Conservation (phyloP, 2,329 filamentous ascomycete species). For the Paraphaeosphaeria minitans region DNA sequence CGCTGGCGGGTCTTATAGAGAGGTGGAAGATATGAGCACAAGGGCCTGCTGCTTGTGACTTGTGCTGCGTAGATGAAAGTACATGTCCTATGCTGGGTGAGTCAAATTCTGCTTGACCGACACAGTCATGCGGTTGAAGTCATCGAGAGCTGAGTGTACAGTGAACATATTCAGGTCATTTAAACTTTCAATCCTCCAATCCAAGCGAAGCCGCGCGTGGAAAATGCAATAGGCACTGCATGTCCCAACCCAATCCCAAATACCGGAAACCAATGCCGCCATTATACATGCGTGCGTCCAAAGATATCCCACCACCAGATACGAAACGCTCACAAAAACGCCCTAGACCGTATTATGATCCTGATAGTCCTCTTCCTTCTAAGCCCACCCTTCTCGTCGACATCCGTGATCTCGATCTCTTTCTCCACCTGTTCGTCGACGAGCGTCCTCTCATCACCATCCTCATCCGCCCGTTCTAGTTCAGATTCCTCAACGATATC, state of each 20-base stretch:
- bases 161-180: not conserved
- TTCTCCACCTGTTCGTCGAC: conserved; percentile 19
- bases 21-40: not conserved
- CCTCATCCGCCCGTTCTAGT: conserved; percentile 15
- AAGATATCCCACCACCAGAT: not conserved
- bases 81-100: not conserved
- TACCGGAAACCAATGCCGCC: not conserved
- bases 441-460: conserved; percentile 13
- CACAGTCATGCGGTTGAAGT: not conserved
- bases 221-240: not conserved
- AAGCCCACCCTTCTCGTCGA: conserved; percentile 26
- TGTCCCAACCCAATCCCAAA: not conserved
- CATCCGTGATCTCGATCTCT: conserved; percentile 22
- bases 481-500: conserved; percentile 24
- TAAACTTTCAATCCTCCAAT: not conserved
- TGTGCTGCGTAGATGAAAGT: not conserved
- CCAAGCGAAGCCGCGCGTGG: not conserved
- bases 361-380: conserved; percentile 38
- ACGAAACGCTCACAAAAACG: conserved; percentile 34
- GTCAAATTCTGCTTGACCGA: not conserved
- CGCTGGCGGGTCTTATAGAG: not conserved
- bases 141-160: not conserved
- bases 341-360: conserved; percentile 41
- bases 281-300: not conserved
- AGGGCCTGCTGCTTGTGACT: not conserved